Evolutionary conservation across 192 early-diverging fungal genomes (phyloP).

Genomic region (Phycomyces nitens): DNA sequence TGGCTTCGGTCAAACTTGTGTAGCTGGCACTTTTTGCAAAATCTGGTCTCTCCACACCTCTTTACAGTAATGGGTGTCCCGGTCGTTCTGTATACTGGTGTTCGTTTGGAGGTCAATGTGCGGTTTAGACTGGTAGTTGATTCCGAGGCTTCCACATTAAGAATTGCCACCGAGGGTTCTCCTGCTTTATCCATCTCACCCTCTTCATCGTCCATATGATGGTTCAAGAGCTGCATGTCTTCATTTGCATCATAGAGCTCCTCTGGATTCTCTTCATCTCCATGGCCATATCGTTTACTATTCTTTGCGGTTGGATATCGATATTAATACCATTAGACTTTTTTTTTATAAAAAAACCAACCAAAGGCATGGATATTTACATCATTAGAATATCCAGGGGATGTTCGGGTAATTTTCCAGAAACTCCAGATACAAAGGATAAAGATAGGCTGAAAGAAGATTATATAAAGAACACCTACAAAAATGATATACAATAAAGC

Average conservation of each 20-base stretch:
- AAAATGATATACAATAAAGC: too few relatives aligned
- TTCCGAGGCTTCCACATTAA: neutral
- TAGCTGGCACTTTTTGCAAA: conserved; percentile 35
- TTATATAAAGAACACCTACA: conserved; percentile 11
- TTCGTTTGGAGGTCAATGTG: neutral
- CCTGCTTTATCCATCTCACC: neutral
- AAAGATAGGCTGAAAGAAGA: conserved; percentile 23
- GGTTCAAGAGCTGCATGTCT: conserved; percentile 16
- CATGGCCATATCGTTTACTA: neutral
- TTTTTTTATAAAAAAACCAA: neutral
- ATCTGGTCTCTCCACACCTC: conserved; percentile 27
- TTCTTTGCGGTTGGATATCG: neutral
- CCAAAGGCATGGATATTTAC: neutral
- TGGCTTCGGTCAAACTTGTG: conserved; percentile 34
- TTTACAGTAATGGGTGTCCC: conserved; percentile 24
- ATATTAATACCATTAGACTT: neutral
- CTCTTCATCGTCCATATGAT: neutral
- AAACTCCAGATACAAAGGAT: conserved; percentile 20
- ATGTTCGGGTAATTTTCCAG: conserved; percentile 17
- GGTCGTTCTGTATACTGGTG: neutral
- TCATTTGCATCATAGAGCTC: conserved; percentile 14
- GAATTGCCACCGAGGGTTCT: neutral
- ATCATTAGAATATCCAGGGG: conserved; percentile 25
- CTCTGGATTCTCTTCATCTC: conserved; percentile 6
- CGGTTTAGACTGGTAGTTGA: neutral